Percentiles rank a stretch among this genome's conserved stretches.
These are phyloP conservation scores for Aureobasidium sp. DNA, from an alignment of 2,329 filamentous ascomycete species.

Conservation along the genomic window DNA sequence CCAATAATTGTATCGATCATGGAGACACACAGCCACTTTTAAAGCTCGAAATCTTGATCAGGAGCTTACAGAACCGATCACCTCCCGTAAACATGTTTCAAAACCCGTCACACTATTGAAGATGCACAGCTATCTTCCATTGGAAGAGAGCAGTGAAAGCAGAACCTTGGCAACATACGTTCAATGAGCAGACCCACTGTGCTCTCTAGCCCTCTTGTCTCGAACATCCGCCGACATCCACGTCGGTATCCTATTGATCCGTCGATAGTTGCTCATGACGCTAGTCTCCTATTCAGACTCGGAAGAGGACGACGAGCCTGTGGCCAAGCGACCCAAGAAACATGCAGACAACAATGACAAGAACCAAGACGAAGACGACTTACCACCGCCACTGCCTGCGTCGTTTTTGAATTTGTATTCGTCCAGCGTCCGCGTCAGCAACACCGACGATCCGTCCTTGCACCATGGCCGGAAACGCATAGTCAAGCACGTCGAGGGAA, in stretches of 20 bases:
- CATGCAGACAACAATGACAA: constrained; percentile 6
- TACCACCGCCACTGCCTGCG: constrained; percentile 57
- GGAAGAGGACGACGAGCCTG: constrained; percentile 30
- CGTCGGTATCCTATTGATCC: neutral
- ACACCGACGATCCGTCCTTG: constrained; percentile 71
- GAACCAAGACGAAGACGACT: constrained; percentile 10
- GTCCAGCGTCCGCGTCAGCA: constrained; percentile 67
- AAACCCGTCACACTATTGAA: too few relatives aligned
- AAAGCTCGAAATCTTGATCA: too few relatives aligned
- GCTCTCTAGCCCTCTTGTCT: neutral
- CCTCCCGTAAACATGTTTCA: too few relatives aligned
- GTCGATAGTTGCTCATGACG: constrained; percentile 40
- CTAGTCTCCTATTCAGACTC: constrained; percentile 61
- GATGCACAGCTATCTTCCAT: too few relatives aligned
- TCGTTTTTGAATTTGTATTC: constrained; percentile 88
- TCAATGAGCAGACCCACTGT: neutral
- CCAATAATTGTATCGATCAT: too few relatives aligned
- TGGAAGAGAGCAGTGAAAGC: too few relatives aligned
- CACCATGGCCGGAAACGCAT: constrained; percentile 79
- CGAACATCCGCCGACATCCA: constrained; percentile 6
- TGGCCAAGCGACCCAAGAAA: constrained; percentile 5
- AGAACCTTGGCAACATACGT: neutral
- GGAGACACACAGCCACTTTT: too few relatives aligned
- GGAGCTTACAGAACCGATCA: too few relatives aligned
- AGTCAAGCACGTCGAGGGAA: constrained; percentile 76